Evolutionary conservation across 2,329 filamentous ascomycete species (phyloP), one percentile per base, ranked within the genome.

Genomic region (Tothia fuscella): DNA sequence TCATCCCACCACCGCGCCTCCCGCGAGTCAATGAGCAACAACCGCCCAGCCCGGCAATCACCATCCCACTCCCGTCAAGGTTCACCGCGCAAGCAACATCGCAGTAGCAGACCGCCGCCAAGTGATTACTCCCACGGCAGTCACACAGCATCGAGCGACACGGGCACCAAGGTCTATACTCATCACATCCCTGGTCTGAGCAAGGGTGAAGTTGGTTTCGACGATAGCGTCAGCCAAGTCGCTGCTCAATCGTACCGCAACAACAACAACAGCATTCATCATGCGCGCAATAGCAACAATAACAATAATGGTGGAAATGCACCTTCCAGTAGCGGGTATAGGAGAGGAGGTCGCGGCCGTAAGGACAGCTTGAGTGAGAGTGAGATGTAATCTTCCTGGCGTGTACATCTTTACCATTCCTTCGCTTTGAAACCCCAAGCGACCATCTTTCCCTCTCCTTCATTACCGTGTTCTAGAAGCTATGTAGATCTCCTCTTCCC

Each of bases 101-200:
- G 56, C n/a, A 25, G 30, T 30, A 55, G 51, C n/a, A 53, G 56
- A 2, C 51, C 57, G 25, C 56, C 58, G 1, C 62, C 60, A 6
- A 58, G 60, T 26, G 67, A 65, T 50, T 60, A 62, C 5, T 59
- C 22, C 13, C 31, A 14, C 16, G 19, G 21, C 19, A 24, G 33
- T 14, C n/a, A 46, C 29, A 7, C 6, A 7, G 42, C 9, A 6
- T 57, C 55, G 31, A 56, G 57, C 16, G 61, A 60, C 4, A 60
- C 61, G 1, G 69, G 71, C 7, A 72, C 69, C 10, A 73, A 71
- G 55, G 64, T 62, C 36, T 77, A 77, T 50, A 67, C 69, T 20
- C 72, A 73, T 56, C 65, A 72, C 6, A 71, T 77, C 37, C 71
- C 73, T 0, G 71, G 68, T 1, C 49, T 76, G 50, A 70, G 63